These are phyloP conservation scores for Metarhizium humberi DNA, from an alignment of 2,329 filamentous ascomycete genomes.

Conservation along the genomic window DNA sequence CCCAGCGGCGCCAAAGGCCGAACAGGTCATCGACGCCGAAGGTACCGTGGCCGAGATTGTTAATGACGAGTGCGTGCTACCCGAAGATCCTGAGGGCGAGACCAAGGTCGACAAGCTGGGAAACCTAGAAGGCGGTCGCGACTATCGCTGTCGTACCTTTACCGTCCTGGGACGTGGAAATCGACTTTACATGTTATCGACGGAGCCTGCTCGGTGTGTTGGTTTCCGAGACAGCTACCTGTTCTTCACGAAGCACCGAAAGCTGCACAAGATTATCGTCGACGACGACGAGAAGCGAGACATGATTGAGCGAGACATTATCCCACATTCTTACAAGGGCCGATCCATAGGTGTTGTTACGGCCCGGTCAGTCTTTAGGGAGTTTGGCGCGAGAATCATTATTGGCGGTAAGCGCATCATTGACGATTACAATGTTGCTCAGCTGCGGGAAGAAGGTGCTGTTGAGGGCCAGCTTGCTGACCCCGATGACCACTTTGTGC, in stretches of 20 bases:
- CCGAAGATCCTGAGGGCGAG: conserved; percentile 81
- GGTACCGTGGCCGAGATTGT: conserved; percentile 85
- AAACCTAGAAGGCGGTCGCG: conserved; percentile 69
- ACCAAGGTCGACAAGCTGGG: conserved; percentile 88
- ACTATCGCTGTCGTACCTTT: conserved; percentile 94
- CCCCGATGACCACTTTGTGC: conserved; percentile 70
- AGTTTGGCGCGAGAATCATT: conserved; percentile 90
- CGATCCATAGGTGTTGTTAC: conserved; percentile 95
- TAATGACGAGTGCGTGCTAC: conserved; percentile 83
- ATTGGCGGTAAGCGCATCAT: conserved; percentile 78
- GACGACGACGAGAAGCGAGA: conserved; percentile 96
- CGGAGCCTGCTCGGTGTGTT: conserved; percentile 90
- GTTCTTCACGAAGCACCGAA: conserved; percentile 96
- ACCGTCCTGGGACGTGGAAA: conserved; percentile 77
- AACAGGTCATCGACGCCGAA: conserved; percentile 86
- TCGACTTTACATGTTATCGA: conserved; percentile 95
- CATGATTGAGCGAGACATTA: conserved; percentile 89
- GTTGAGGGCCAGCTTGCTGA: conserved; percentile 87
- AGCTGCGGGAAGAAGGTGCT: conserved; percentile 65
- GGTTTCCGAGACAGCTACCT: conserved; percentile 97
- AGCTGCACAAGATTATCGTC: conserved; percentile 96
- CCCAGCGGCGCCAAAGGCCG: conserved; percentile 64
- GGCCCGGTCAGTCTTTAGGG: conserved; percentile 89
- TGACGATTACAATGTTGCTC: conserved; percentile 82
- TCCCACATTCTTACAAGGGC: conserved; percentile 97